Base-by-base conservation (phyloP, 75 land plant genomes). In the Azolla pinnata region DNA sequence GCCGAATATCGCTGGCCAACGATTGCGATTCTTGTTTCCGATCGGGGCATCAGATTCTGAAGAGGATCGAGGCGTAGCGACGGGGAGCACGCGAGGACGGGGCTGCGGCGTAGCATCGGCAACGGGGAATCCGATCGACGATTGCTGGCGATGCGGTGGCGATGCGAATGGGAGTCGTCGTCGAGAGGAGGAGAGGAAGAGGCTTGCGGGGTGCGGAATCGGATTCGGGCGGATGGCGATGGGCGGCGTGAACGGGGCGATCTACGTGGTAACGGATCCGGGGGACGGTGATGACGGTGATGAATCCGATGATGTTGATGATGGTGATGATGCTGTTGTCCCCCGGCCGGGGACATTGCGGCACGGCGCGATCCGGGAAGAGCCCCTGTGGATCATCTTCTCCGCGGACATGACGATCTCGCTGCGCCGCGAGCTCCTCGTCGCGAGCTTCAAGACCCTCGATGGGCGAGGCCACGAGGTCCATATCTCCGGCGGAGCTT, bases 311-410 rank as follows among this genome's bases (percentile, higher is more conserved):
- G n/a, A n/a, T n/a, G n/a, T n/a, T n/a, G n/a, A n/a, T n/a, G n/a
- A n/a, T n/a, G n/a, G n/a, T n/a, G 72, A 70, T 31, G 73, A 70
- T 38, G 56, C 56, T 0, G 68, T 71, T 17, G 53, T 40, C 25
- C 68, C 68, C 18, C 25, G 51, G 9, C 56, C 44, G 0, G 74
- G 74, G 19, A 71, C 74, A 0, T 32, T 71, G 12, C 74, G 74
- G 0, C 32, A 65, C 55, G 74, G 49, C 18, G 74, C 59, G 33
- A 65, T 71, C n/a, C 74, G 65, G 21, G 54, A 29, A n/a, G 62
- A 71, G 74, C 74, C 74, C 2, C 62, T 71, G 7, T 71, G 74
- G 74, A 71, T 71, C 56, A 46, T 64, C 31, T 71, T 71, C 62
- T 23, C 50, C 21, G 44, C 40, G 4, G 68, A 70, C 60, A 70